Evolutionary conservation across 768 basidiomycete genomes (phyloP).

Genomic region (Lactifluus pinguis): DNA sequence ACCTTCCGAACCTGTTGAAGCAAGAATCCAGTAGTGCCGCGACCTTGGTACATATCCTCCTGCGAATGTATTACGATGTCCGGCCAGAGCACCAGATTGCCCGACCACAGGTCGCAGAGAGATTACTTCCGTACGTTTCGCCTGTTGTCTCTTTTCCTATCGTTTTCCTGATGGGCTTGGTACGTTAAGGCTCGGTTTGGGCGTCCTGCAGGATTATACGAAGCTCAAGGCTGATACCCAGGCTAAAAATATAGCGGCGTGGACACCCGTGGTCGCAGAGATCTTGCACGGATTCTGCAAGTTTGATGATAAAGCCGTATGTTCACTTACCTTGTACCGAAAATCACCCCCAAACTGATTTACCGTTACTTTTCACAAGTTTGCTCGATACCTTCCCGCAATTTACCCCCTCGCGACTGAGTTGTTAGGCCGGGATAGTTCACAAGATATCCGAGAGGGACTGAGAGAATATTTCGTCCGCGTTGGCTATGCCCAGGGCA

Average conservation of each 20-base stretch:
- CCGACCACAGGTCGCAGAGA: constrained; percentile 68
- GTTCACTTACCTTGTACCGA: constrained; percentile 24
- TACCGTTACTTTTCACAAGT: constrained; percentile 45
- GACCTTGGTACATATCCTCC: constrained; percentile 83
- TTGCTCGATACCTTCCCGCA: constrained; percentile 76
- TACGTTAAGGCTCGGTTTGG: constrained; percentile 62
- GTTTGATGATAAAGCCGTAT: constrained; percentile 85
- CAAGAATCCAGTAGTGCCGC: constrained; percentile 97
- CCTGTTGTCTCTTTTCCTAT: background rate
- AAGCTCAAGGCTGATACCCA: constrained; percentile 85
- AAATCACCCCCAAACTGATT: background rate
- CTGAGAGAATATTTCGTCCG: constrained; percentile 73
- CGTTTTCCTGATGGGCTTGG: constrained; percentile 5
- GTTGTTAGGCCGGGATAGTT: constrained; percentile 71
- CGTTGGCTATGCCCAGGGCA: constrained; percentile 65
- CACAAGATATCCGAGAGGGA: constrained; percentile 73
- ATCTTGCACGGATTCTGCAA: constrained; percentile 83
- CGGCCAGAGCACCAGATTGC: constrained; percentile 82
- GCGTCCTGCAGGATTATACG: constrained; percentile 85
- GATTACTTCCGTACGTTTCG: constrained; percentile 51
- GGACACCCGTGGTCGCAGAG: constrained; percentile 99
- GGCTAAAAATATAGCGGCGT: constrained; percentile 89
- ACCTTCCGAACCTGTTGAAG: constrained; percentile 92
- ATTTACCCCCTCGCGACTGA: constrained; percentile 89
- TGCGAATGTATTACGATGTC: constrained; percentile 90